Evolutionary conservation across 2,329 filamentous ascomycete species (phyloP), one percentile per base, ranked within the genome.

Genomic region (Colletotrichum viniferum): DNA sequence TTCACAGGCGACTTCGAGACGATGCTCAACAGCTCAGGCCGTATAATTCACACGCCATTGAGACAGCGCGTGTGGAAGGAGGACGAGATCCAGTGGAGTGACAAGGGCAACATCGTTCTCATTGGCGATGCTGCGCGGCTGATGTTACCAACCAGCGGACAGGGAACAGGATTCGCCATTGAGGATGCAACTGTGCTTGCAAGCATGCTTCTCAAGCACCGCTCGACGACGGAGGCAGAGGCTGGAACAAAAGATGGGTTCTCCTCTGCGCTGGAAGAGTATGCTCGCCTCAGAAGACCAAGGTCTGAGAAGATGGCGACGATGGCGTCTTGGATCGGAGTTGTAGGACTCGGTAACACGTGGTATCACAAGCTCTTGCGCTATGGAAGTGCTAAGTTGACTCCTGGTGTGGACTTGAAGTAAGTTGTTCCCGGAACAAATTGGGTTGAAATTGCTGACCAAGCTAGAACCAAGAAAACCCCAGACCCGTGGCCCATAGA

Each of bases 181-280:
- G 79, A 81, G 36, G 79, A 81, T 14, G 79, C 79, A 9, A 80
- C 79, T 0, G 78, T 80, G 2, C 61, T 81, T 18, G 79, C 79
- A 7, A 58, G 64, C 52, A 70, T 74, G 28, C 77, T 81, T 3
- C 68, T 79, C 24, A 75, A 68, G 58, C 64, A 73, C 32, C 30
- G 26, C 4, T 30, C 16, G 14, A 0, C 9, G 1, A 21, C 58
- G 7, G 3, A 18, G 0, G 36, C 9, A 24, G 63, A 55, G 12
- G 14, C 24, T 0, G 28, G 43, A 4, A 7, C 55, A 7, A 21
- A 69, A 18, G 5, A 62, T 8, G 28, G 24, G 7, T 63, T 78
- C 16, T 38, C 74, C 4, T 26, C 36, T 0, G 78, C 79, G 1
- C 58, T 80, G 5, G 77, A 79, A 56, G 77, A 78, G 38, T 81